Evolutionary conservation across 2,329 filamentous ascomycete species (phyloP).

Genomic region (Capronia coronata): DNA sequence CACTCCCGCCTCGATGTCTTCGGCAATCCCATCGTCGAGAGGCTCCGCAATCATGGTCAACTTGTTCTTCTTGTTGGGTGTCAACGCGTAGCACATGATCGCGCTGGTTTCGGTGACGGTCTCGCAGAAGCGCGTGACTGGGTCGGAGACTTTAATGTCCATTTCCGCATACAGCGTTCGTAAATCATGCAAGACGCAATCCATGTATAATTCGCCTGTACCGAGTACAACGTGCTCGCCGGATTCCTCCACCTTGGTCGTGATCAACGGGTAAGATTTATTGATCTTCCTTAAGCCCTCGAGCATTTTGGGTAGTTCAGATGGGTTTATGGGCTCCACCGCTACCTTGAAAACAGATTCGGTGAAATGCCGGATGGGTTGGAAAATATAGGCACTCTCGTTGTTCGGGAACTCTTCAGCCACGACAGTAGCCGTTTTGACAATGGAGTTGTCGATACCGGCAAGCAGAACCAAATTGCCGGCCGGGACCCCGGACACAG

Average conservation of each 20-base stretch:
- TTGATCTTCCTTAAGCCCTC: constrained; percentile 94
- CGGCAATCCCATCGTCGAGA: constrained; percentile 85
- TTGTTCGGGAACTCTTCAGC: constrained; percentile 72
- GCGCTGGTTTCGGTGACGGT: constrained; percentile 95
- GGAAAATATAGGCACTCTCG: constrained; percentile 93
- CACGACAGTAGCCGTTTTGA: constrained; percentile 91
- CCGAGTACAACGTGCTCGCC: constrained; percentile 93
- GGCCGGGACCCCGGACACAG: constrained; percentile 84
- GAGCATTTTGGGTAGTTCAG: constrained; percentile 96
- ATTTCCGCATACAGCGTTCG: constrained; percentile 93
- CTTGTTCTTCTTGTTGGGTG: constrained; percentile 99
- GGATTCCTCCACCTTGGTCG: constrained; percentile 95
- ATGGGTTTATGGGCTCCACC: constrained; percentile 96
- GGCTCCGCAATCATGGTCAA: constrained; percentile 98
- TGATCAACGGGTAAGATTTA: constrained; percentile 93
- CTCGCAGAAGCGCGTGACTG: constrained; percentile 94
- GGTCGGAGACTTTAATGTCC: constrained; percentile 98
- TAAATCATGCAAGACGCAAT: constrained; percentile 93
- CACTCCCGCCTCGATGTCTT: constrained; percentile 84
- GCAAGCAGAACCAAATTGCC: constrained; percentile 89
- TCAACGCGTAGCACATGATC: constrained; percentile 95
- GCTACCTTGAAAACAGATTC: constrained; percentile 97
- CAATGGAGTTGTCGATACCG: constrained; percentile 94
- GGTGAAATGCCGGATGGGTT: constrained; percentile 86
- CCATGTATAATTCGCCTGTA: constrained; percentile 98